Base-by-base conservation (phyloP, 83 land plant species). In the Picea engelmannii region DNA sequence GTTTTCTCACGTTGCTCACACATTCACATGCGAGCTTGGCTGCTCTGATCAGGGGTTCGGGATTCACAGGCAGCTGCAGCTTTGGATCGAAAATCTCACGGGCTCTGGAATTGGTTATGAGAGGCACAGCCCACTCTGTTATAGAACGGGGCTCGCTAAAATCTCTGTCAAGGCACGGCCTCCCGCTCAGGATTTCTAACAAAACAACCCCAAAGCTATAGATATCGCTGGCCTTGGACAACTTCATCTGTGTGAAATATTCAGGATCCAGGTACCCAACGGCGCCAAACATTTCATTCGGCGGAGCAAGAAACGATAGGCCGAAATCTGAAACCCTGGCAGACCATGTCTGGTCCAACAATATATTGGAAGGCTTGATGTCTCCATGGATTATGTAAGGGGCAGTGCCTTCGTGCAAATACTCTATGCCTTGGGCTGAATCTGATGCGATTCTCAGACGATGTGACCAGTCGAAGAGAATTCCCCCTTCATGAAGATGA, bases 161-260 rank as follows among this genome's bases (percentile, higher is more conserved):
- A 49, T 49, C 91, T 81, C 62, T 44, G 13, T 75, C 87, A 20
- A 85, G 85, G 70, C 91, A 61, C 40, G 68, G 80, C 68, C 90
- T 83, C 18, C 93, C 93, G 71, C 85, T 87, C 81, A 89, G 76
- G 64, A 91, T 25, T 84, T 89, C 91, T 74, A 89, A 82, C 88
- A 89, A 62, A 40, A 91, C 79, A 58, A 89, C 86, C 18, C 93
- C 91, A 78, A 89, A 89, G 55, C 84, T 88, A 61, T 86, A 89
- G 6, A 91, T 85, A 70, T 89, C 93, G 74, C 87, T 81, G 23
- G 88, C 91, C 82, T 80, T 89, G 83, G 81, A 65, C 82, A 83
- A 78, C 2, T 74, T 79, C 35, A 66, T 67, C 15, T 60, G 75
- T 31, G 9, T 27, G 84, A 83, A 90, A 77, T 87, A 87, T 77